A percentile compares a stretch with the other conserved stretches of the same genome.
Evolutionary conservation across 768 basidiomycete species (phyloP).

Genomic region (Piloderma croceum): DNA sequence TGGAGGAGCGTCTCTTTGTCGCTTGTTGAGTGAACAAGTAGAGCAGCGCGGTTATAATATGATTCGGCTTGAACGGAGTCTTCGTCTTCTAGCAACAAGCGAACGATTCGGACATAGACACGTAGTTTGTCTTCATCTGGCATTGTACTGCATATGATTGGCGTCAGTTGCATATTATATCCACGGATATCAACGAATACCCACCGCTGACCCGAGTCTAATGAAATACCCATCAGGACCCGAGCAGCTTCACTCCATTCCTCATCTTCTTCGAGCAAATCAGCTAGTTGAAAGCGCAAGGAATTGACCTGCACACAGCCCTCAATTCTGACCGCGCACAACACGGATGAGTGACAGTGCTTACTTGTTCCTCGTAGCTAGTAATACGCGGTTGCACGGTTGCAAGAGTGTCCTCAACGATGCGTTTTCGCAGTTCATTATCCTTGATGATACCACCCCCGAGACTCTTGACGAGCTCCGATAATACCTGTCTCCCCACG

Average conservation of each 20-base stretch:
- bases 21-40: constrained; percentile 73
- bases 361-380: constrained; percentile 93
- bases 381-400: constrained; percentile 74
- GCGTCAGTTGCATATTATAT: not conserved
- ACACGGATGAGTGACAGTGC: too few relatives aligned
- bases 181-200: constrained; percentile 12
- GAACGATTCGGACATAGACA: constrained; percentile 90
- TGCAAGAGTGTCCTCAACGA: constrained; percentile 71
- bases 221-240: constrained; percentile 85
- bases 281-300: constrained; percentile 84
- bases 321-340: constrained; percentile 1
- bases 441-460: constrained; percentile 50
- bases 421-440: constrained; percentile 55
- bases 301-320: constrained; percentile 58
- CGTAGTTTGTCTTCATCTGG: constrained; percentile 83
- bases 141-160: constrained; percentile 28
- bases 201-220: constrained; percentile 85
- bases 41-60: constrained; percentile 93
- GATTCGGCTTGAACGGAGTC: constrained; percentile 98
- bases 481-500: constrained; percentile 81
- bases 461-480: constrained; percentile 73
- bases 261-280: constrained; percentile 83
- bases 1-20: constrained; percentile 77
- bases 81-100: constrained; percentile 91
- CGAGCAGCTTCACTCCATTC: constrained; percentile 92